Evolutionary conservation across 495 filamentous ascomycete genomes (phyloP).

Genomic region (Penicillium steckii): DNA sequence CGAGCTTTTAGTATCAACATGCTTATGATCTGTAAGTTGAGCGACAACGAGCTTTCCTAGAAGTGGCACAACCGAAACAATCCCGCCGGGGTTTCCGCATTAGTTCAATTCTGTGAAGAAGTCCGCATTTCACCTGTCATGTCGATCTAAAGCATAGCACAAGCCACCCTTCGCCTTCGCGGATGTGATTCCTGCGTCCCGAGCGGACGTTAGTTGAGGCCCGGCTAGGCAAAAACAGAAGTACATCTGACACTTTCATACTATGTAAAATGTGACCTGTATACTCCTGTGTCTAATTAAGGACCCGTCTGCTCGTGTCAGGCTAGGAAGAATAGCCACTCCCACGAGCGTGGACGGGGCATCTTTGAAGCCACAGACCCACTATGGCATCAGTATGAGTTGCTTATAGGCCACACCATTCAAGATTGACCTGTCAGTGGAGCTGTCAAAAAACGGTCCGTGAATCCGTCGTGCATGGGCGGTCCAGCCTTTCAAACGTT

Average conservation of each 20-base stretch:
- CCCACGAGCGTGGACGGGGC: not conserved
- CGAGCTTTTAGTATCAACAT: slow-evolving; percentile 1
- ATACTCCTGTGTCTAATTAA: not conserved
- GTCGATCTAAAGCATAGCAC: not conserved
- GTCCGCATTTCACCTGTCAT: not conserved
- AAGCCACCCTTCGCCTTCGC: not conserved
- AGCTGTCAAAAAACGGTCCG: slow-evolving; percentile 3
- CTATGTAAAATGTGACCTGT: not conserved
- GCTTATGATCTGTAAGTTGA: slow-evolving; percentile 8
- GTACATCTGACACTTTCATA: not conserved
- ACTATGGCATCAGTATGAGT: not conserved
- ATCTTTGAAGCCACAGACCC: slow-evolving; percentile 2
- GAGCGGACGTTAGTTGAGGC: not conserved
- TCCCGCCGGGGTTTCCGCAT: not conserved
- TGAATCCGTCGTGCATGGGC: not conserved
- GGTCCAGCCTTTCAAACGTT: not conserved
- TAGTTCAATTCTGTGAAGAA: not conserved
- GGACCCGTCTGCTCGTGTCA: slow-evolving; percentile 2
- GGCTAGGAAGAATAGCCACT: not conserved
- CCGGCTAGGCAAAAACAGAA: not conserved
- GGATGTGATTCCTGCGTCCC: not conserved
- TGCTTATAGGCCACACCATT: not conserved
- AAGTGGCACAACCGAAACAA: not conserved
- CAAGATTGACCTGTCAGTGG: not conserved
- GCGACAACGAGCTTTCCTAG: not conserved